A percentile compares a stretch with the other conserved stretches of the same genome.
Conservation (phyloP, 495 filamentous ascomycete genomes). For the Penicillium taxi region DNA sequence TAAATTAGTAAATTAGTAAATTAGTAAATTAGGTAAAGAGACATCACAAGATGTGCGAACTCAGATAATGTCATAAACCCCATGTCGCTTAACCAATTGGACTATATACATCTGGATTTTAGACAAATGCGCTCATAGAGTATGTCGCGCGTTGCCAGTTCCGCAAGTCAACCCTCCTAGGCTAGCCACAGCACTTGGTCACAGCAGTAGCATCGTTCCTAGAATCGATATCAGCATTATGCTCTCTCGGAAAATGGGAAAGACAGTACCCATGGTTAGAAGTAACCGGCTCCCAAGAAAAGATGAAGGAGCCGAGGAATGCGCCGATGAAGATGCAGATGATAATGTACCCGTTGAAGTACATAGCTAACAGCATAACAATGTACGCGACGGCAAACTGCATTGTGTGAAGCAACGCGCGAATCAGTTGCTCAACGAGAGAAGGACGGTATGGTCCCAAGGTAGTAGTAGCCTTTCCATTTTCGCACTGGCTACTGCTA, state of each 20-base stretch:
- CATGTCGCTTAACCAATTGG: too few species aligned
- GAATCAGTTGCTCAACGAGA: constrained; percentile 50
- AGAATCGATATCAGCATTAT: too few species aligned
- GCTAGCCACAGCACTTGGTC: constrained; percentile 29
- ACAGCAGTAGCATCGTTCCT: constrained; percentile 30
- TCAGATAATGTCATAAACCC: too few species aligned
- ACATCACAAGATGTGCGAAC: too few species aligned
- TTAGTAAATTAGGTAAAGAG: too few species aligned
- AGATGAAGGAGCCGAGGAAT: constrained; percentile 51
- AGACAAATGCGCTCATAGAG: too few species aligned
- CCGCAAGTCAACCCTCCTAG: too few species aligned
- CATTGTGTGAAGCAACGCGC: constrained; percentile 53
- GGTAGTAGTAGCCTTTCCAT: neutral
- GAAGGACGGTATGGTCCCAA: constrained; percentile 36
- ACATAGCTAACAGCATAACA: constrained; percentile 63
- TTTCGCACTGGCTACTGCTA: neutral
- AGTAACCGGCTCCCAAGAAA: constrained; percentile 44
- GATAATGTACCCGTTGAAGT: constrained; percentile 51
- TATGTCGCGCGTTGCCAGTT: neutral
- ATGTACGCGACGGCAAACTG: constrained; percentile 67
- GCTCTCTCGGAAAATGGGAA: too few species aligned
- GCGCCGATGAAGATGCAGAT: constrained; percentile 42
- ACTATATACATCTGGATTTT: too few species aligned
- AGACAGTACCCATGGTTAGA: constrained; percentile 14
- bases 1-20: too few species aligned